Conservation (phyloP, 805 yeast genomes). For the Saccharomycopsis oosterbeekiorum region DNA sequence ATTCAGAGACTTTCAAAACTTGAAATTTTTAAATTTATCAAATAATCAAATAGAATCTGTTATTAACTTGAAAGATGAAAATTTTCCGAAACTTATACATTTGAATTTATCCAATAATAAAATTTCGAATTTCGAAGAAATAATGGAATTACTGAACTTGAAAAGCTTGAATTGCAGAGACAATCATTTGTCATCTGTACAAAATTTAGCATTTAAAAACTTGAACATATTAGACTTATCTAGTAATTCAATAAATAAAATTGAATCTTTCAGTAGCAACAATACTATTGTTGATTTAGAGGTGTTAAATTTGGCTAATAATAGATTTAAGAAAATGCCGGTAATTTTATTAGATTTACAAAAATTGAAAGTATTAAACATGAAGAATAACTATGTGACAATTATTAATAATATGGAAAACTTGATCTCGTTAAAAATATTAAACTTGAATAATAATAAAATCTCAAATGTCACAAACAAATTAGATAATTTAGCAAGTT, state of each 20-base stretch:
- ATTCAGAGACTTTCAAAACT: constrained; percentile 1
- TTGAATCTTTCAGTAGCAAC: constrained; percentile 3
- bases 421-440: not conserved
- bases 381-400: constrained; percentile 28
- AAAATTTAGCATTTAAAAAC: not conserved
- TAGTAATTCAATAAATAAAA: constrained; percentile 1
- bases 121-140: not conserved
- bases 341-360: constrained; percentile 22
- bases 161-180: constrained; percentile 6
- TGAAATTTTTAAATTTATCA: constrained; percentile 1
- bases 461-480: constrained; percentile 3
- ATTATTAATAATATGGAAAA: constrained; percentile 7
- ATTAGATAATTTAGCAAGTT: not conserved
- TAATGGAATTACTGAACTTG: constrained; percentile 4
- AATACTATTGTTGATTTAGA: constrained; percentile 3
- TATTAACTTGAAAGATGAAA: not conserved
- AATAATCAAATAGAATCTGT: constrained; percentile 2
- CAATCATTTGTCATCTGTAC: constrained; percentile 1
- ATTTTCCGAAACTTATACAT: constrained; percentile 7
- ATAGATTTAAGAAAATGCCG: constrained; percentile 23
- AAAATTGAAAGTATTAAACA: constrained; percentile 49
- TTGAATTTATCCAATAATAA: constrained; percentile 7
- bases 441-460: constrained; percentile 10
- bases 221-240: constrained; percentile 6
- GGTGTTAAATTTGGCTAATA: constrained; percentile 3